A percentile compares a stretch with the other conserved stretches of the same genome.
phyloP scores from a whole-genome alignment of 345 rosid genomes.

The thale cress (Arabidopsis thaliana) region TAIR10.1 NC_003074.8:9127001-9127500 shows the following conservation, averaged over 20 bases:
- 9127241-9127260: slow-evolving; percentile 69
- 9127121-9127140: background rate
- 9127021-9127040: slow-evolving; percentile 39
- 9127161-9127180: slow-evolving; percentile 62
- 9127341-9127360: slow-evolving; percentile 51
- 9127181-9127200: slow-evolving; percentile 66
- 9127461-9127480: slow-evolving; percentile 74
- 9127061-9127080: slow-evolving; percentile 37
- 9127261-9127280: background rate
- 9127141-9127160: slow-evolving; percentile 48
- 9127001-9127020: slow-evolving; percentile 41
- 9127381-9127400: slow-evolving; percentile 71
- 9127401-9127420: slow-evolving; percentile 59
- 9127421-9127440: slow-evolving; percentile 71
- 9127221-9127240: slow-evolving; percentile 64
- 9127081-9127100: background rate
- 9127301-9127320: background rate
- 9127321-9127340: slow-evolving; percentile 1
- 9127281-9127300: background rate
- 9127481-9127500: slow-evolving; percentile 66
- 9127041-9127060: slow-evolving; percentile 45
- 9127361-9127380: slow-evolving; percentile 74
- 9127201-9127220: slow-evolving; percentile 61
- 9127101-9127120: slow-evolving; percentile 3
- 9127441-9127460: slow-evolving; percentile 68